phyloP scores from a whole-genome alignment of 495 filamentous ascomycete species.

The Talaromyces adpressus region DNA sequence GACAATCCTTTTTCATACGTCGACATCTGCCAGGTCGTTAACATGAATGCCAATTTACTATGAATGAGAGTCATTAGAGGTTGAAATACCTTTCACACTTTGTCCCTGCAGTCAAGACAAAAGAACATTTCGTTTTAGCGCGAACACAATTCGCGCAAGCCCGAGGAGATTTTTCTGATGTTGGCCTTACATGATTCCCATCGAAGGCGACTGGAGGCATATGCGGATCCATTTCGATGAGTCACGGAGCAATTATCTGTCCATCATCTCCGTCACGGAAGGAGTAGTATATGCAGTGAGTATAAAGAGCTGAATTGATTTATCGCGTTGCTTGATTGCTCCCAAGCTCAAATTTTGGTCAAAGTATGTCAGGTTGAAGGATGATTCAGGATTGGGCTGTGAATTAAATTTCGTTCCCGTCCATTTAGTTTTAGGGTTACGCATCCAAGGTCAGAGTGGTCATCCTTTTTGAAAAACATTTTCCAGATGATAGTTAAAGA shows the following conservation, averaged over 20 bases:
- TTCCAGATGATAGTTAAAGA: too few relatives aligned
- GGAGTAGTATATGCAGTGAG: neutral
- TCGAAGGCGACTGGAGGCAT: neutral
- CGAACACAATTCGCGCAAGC: neutral
- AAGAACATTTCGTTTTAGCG: neutral
- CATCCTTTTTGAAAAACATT: too few relatives aligned
- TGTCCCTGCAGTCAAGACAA: neutral
- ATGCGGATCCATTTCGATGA: neutral
- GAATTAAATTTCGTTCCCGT: neutral
- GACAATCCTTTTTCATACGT: slow-evolving; percentile 38
- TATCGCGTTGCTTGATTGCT: neutral
- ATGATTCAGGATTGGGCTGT: neutral
- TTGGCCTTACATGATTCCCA: neutral
- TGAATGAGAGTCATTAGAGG: neutral
- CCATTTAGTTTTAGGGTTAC: neutral
- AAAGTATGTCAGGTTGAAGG: neutral
- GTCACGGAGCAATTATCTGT: neutral
- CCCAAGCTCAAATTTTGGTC: neutral
- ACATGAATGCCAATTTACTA: neutral
- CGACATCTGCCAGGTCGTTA: slow-evolving; percentile 33
- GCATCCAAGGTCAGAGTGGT: neutral
- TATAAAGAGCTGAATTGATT: neutral
- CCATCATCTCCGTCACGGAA: neutral
- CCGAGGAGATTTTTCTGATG: neutral
- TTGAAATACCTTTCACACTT: slow-evolving; percentile 3